These are phyloP conservation scores for Pyricularia sp. DNA, from an alignment of 2,329 filamentous ascomycete genomes.

Conservation along the genomic window DNA sequence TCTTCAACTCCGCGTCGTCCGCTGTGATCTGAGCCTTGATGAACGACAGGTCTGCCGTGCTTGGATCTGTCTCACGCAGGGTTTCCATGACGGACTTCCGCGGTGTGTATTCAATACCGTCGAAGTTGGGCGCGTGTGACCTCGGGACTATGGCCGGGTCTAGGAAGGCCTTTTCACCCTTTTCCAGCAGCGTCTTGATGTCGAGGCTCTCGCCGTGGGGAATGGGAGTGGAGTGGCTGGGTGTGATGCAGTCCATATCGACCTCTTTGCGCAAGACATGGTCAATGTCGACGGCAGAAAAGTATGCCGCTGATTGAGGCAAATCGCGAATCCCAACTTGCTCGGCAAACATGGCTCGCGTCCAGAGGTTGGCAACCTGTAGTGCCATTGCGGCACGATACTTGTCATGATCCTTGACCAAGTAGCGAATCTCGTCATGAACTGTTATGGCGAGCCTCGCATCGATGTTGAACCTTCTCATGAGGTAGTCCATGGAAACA, in stretches of 20 bases:
- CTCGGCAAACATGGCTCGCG: conserved; percentile 91
- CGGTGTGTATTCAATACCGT: conserved; percentile 57
- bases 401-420: conserved; percentile 76
- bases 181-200: conserved; percentile 67
- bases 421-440: conserved; percentile 93
- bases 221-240: conserved; percentile 71
- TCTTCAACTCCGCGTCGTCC: conserved; percentile 62
- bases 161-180: conserved; percentile 58
- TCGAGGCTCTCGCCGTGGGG: conserved; percentile 80
- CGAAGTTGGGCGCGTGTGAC: conserved; percentile 43
- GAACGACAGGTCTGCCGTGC: conserved; percentile 47
- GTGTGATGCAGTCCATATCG: conserved; percentile 93
- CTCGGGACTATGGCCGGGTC: conserved; percentile 53
- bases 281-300: conserved; percentile 92
- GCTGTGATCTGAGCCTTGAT: conserved; percentile 77
- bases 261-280: conserved; percentile 96
- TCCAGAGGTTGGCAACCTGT: conserved; percentile 93
- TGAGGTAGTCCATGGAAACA: conserved; percentile 88
- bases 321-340: conserved; percentile 94
- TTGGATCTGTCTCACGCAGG: conserved; percentile 39
- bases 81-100: conserved; percentile 73
- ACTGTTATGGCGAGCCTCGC: conserved; percentile 88
- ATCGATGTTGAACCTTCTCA: conserved; percentile 72
- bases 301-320: conserved; percentile 89
- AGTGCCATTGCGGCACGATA: conserved; percentile 88